A percentile compares a stretch with the other conserved stretches of the same genome.
These are phyloP conservation scores for Aspergillus novofumigatus DNA, from an alignment of 2,329 filamentous ascomycete species.

Conservation along the genomic window DNA sequence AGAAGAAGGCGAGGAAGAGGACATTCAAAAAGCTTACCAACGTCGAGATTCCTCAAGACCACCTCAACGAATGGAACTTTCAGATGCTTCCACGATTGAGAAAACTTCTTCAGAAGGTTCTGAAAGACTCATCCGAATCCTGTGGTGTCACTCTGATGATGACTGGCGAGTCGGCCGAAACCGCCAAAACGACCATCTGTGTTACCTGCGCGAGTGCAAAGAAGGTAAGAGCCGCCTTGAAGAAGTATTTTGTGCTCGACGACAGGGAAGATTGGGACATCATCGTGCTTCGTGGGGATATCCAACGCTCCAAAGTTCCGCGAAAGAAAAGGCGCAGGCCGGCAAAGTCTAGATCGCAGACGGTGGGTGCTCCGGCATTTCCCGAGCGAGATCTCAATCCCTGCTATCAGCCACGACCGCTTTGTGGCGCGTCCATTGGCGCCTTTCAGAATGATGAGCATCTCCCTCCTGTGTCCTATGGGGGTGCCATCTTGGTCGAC, in stretches of 20 bases:
- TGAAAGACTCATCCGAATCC: constrained; percentile 58
- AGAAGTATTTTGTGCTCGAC: constrained; percentile 55
- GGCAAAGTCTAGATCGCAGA: constrained; percentile 26
- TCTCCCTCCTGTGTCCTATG: constrained; percentile 84
- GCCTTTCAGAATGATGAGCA: constrained; percentile 83
- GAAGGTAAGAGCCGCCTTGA: constrained; percentile 55
- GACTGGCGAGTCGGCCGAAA: constrained; percentile 55
- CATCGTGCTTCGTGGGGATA: constrained; percentile 57
- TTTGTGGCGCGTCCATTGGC: constrained; percentile 88
- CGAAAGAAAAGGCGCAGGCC: constrained; percentile 39
- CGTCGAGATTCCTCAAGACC: constrained; percentile 51
- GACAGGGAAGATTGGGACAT: constrained; percentile 55
- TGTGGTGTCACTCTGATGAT: constrained; percentile 59
- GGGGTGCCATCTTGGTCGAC: constrained; percentile 81
- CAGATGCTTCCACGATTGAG: constrained; percentile 55
- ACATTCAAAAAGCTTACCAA: constrained; percentile 44
- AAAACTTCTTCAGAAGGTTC: constrained; percentile 54
- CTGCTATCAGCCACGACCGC: constrained; percentile 71
- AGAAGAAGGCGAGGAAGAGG: constrained; percentile 35
- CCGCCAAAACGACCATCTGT: constrained; percentile 58
- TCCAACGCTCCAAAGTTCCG: constrained; percentile 52
- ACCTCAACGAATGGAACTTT: constrained; percentile 57
- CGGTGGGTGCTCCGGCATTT: constrained; percentile 23
- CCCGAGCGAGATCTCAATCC: constrained; percentile 53
- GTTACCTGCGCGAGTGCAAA: constrained; percentile 58